A percentile compares a stretch with the other conserved stretches of the same genome.
These are phyloP conservation scores for Dryas alaskensis DNA, from an alignment of 306 rosid species.

Conservation along the genomic window DNA sequence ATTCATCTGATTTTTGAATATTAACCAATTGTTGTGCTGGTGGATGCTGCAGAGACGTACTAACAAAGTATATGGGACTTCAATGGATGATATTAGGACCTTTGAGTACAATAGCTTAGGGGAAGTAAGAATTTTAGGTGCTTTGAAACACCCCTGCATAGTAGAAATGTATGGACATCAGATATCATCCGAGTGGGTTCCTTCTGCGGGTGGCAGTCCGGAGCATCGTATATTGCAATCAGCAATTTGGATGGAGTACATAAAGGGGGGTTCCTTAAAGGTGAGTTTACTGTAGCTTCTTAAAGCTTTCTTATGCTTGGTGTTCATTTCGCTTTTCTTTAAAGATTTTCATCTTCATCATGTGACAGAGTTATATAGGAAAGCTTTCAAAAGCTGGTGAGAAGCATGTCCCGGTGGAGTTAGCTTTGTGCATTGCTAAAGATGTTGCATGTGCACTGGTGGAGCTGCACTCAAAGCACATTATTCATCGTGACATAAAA, in stretches of 20 bases:
- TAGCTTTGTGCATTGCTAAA: constrained; percentile 65
- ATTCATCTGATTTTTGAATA: neutral
- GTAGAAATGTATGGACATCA: constrained; percentile 93
- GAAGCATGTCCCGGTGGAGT: constrained; percentile 61
- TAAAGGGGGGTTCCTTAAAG: constrained; percentile 82
- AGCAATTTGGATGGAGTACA: constrained; percentile 76
- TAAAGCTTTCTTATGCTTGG: neutral
- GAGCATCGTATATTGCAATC: constrained; percentile 63
- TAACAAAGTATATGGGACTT: constrained; percentile 49
- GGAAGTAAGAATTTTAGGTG: constrained; percentile 85
- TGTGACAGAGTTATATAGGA: constrained; percentile 61
- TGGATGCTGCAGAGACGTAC: constrained; percentile 67
- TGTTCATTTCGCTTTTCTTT: constrained; percentile 11
- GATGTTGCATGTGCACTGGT: constrained; percentile 79
- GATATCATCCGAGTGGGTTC: constrained; percentile 73
- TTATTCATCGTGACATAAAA: constrained; percentile 92
- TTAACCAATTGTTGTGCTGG: constrained; percentile 12
- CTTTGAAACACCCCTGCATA: constrained; percentile 80
- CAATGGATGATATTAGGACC: constrained; percentile 54
- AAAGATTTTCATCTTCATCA: constrained; percentile 14
- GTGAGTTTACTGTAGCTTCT: constrained; percentile 36
- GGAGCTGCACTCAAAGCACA: constrained; percentile 85
- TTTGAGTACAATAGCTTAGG: constrained; percentile 84
- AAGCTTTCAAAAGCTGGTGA: constrained; percentile 68
- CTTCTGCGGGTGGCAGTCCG: constrained; percentile 62